phyloP scores from a whole-genome alignment of 768 basidiomycete species.

The Suillus tomentosus region DNA sequence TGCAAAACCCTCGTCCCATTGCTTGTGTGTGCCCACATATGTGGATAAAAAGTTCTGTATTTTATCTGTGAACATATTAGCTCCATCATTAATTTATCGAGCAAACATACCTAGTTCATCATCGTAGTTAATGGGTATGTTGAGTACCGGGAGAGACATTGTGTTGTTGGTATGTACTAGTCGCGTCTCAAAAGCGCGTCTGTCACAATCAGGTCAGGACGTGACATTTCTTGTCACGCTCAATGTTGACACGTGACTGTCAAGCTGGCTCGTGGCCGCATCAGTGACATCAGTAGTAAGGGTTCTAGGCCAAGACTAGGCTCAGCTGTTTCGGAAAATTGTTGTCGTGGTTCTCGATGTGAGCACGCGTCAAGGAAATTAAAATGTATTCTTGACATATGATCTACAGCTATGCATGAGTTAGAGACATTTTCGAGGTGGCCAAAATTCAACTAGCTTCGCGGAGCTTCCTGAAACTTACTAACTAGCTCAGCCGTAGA shows the following conservation, averaged over 20 bases:
- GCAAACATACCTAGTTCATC: conserved; percentile 62
- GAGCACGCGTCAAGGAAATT: too few relatives aligned
- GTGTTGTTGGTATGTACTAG: conserved; percentile 25
- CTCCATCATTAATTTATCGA: neutral
- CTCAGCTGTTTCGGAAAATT: too few relatives aligned
- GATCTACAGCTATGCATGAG: too few relatives aligned
- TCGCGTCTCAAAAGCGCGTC: conserved; percentile 28
- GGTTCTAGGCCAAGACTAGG: too few relatives aligned
- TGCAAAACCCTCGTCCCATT: conserved; percentile 66
- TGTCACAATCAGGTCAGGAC: conserved; percentile 24
- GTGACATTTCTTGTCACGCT: conserved; percentile 11
- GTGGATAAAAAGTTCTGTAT: conserved; percentile 72
- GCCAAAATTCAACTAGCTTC: too few relatives aligned
- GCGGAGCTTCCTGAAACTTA: too few relatives aligned
- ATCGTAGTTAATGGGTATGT: conserved; percentile 65
- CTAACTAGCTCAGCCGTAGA: too few relatives aligned
- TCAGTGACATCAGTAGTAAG: too few relatives aligned
- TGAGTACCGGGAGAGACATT: conserved; percentile 69
- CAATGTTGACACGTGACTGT: neutral
- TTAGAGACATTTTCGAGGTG: too few relatives aligned
- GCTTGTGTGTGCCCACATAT: conserved; percentile 66
- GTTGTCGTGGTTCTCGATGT: too few relatives aligned
- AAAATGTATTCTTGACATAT: too few relatives aligned
- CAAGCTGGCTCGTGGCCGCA: neutral
- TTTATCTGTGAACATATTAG: conserved; percentile 46